Base-by-base conservation (phyloP, 192 early-diverging fungal species). In the Entomortierella beljakovae region DNA sequence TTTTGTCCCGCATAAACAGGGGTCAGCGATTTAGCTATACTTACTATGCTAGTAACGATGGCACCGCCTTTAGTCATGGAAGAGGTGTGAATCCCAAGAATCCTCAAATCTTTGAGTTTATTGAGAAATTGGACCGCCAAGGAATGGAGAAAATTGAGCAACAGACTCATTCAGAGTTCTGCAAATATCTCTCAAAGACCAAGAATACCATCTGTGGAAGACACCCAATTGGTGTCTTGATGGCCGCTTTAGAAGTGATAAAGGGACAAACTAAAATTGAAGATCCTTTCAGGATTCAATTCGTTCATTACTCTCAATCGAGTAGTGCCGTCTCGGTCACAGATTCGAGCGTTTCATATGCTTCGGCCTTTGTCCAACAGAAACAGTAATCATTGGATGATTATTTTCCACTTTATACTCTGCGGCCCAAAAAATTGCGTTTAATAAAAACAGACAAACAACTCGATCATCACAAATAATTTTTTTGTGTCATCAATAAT, bases 151-250 rank as follows among this genome's bases (percentile, higher is more conserved):
- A 82, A 9, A 94, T 99, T 64, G 92, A 92, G 52, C 76, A 48
- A 1, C 48, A 91, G 35, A 84, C 89, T 55, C 87, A 90, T 52
- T 58, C 54, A 1, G 86, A 32, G 1, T 98, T 97, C 71, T 57
- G 71, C 11, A 63, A 70, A 33, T 99, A 99, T 67, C 80, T 98
- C 23, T 61, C 84, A 32, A 68, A 80, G 42, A 98, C 97, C 1
- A 66, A 85, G 31, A 99, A 99, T 70, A 99, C 98, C 0, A 97
- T 99, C 40, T 99, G 98, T 81, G 98, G 98, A 25, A 82, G 95
- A 37, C 92, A 97, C 69, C 95, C 96, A 0, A 96, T 99, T 59
- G 87, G 88, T 0, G 89, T 99, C 16, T 74, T 98, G 18, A 57
- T 99, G 71, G 89, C 87, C n/a, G 90, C 91, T 0, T 29, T 94